A percentile compares a stretch with the other conserved stretches of the same genome.
These are phyloP conservation scores for Colletotrichum orchidophilum DNA, from an alignment of 2,329 filamentous ascomycete species.

Conservation along the genomic window DNA sequence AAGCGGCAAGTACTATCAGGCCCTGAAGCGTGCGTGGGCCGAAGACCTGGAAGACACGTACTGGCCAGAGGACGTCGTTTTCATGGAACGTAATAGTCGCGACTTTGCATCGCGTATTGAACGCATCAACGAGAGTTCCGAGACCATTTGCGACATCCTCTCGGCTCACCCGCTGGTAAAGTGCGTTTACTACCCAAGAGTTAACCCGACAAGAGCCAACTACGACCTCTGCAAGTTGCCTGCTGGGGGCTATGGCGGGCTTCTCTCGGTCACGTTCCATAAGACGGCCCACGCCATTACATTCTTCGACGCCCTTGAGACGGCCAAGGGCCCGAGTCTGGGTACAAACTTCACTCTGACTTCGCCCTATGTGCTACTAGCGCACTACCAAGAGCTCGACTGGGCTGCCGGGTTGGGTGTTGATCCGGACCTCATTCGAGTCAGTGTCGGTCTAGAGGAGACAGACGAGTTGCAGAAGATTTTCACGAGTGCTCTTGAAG, in stretches of 20 bases:
- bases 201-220: constrained; percentile 71
- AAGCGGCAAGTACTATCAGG: constrained; percentile 73
- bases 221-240: constrained; percentile 84
- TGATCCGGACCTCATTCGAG: constrained; percentile 79
- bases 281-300: constrained; percentile 74
- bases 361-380: constrained; percentile 89
- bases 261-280: constrained; percentile 86
- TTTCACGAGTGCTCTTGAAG: constrained; percentile 76
- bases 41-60: constrained; percentile 85
- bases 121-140: constrained; percentile 86
- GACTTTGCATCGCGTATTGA: constrained; percentile 87
- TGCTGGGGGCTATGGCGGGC: constrained; percentile 85
- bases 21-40: constrained; percentile 73
- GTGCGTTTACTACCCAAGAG: constrained; percentile 87
- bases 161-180: constrained; percentile 71
- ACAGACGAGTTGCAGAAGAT: constrained; percentile 68
- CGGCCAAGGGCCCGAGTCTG: constrained; percentile 91
- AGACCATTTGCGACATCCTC: constrained; percentile 81
- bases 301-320: constrained; percentile 88
- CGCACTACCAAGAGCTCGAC: constrained; percentile 91
- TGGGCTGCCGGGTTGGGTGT: constrained; percentile 89
- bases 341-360: constrained; percentile 97
- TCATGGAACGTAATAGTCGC: constrained; percentile 95
- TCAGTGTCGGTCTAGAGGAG: constrained; percentile 92
- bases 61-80: constrained; percentile 93